Base-by-base conservation (phyloP, 1,284 basidiomycete genomes). In the Puccinia coronata region DNA sequence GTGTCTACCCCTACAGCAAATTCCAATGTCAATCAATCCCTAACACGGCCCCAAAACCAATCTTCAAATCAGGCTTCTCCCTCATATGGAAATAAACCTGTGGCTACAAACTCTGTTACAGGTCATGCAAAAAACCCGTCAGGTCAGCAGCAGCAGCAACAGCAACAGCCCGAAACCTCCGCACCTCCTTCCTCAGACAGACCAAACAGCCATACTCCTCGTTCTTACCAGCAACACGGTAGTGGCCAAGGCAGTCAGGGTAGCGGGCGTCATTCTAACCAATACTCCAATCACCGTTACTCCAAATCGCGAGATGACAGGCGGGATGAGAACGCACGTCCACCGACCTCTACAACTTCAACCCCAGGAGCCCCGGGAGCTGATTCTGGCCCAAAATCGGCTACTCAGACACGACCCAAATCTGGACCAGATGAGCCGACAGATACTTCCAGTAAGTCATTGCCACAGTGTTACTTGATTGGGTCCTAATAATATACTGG, bases 1-100 rank as follows among this genome's bases (percentile, higher is more conserved):
- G 20, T 49, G n/a, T 31, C 71, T 41, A 67, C 67, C 59, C 28
- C 61, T 80, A 69, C 82, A 20, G 28, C 59, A 34, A 74, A 57
- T 34, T 41, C 82, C 47, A 49, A 57, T 67, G 57, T 25, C 12
- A 43, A 55, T n/a, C 69, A 49, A 43, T 25, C 73, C 14, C 36
- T 36, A 34, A 23, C 73, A 41, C 73, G 59, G 28, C 67, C 73
- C 18, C 47, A 20, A 9, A 76, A 67, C 43, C 69, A 71, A 47
- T 74, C 77, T n/a, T 71, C 76, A n/a, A 47, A 20, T 51, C 70
- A 63, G 34, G 41, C 75, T n/a, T 25, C 28, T 28, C 34, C 49
- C 36, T 71, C 82, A 31, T 57, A 72, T n/a, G 55, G 43, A 36
- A 51, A 31, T 39, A 51, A 36, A 36, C 28, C 59, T 23, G 16